These are phyloP conservation scores for Crassisporium funariophilum DNA, from an alignment of 768 basidiomycete genomes.

Conservation along the genomic window DNA sequence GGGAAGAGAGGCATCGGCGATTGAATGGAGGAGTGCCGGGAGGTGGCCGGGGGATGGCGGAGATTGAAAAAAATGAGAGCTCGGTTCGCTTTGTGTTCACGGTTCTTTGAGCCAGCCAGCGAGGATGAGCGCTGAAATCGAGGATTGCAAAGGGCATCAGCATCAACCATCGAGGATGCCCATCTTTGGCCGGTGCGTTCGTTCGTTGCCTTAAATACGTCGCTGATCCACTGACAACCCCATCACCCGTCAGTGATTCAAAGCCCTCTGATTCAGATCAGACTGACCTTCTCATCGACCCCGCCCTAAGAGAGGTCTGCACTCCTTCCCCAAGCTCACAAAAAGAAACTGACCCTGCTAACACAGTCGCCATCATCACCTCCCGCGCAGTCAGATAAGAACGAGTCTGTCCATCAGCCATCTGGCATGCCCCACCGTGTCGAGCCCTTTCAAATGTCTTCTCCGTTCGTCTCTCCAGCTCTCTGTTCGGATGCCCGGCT, in stretches of 20 bases:
- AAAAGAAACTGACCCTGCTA: conserved; percentile 40
- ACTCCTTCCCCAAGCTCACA: conserved; percentile 36
- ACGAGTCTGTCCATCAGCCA: conserved; percentile 10
- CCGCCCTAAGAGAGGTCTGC: conserved; percentile 34
- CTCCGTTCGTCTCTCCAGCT: conserved; percentile 27
- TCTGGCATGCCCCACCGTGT: conserved; percentile 55
- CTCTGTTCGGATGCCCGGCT: conserved; percentile 13
- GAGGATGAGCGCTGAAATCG: conserved; percentile 8
- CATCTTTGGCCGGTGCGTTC: conserved; percentile 34
- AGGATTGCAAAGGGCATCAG: conserved; percentile 12
- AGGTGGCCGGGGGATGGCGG: conserved; percentile 21
- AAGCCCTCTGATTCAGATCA: conserved; percentile 17
- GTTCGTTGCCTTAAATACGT: conserved; percentile 27
- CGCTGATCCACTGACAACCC: conserved; percentile 25
- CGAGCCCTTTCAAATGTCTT: conserved; percentile 32
- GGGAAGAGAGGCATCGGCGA: conserved; percentile 15
- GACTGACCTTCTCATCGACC: conserved; percentile 28
- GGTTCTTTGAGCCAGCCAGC: conserved; percentile 15
- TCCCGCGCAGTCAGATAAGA: conserved; percentile 18
- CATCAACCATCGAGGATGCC: conserved; percentile 25
- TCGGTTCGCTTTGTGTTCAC: conserved; percentile 16
- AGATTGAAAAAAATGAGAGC: conserved; percentile 21
- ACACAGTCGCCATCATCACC: conserved; percentile 23
- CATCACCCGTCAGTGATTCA: conserved; percentile 23
- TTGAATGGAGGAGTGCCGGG: conserved; percentile 15